Percentiles rank a stretch among this genome's conserved stretches.
Conservation (phyloP, 148 eudicot genomes). For the Silene conica region DNA sequence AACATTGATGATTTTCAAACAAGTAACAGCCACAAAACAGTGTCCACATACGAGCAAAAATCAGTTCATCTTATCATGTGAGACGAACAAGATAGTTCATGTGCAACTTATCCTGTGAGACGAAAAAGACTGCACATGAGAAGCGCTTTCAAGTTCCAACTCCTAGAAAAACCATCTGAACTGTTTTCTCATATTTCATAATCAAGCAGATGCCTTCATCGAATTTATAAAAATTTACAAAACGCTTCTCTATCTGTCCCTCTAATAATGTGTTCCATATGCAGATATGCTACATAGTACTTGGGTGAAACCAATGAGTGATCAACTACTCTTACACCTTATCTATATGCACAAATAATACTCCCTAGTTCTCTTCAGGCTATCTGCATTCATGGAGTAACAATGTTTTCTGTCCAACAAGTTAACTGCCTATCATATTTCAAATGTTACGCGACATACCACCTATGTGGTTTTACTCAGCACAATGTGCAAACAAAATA, state of each 20-base stretch:
- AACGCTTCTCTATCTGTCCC: too few species aligned
- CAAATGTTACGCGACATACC: not conserved
- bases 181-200: too few species aligned
- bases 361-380: slow-evolving; percentile 4
- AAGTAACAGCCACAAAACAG: not conserved
- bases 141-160: too few species aligned
- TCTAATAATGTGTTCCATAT: too few species aligned
- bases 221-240: too few species aligned
- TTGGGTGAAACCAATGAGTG: too few species aligned
- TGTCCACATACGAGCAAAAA: not conserved
- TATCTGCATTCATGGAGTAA: not conserved
- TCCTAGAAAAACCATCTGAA: too few species aligned
- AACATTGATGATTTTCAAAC: not conserved
- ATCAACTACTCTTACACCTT: not conserved
- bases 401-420: not conserved
- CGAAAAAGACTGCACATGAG: not conserved
- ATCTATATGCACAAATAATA: not conserved
- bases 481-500: not conserved
- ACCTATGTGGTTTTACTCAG: not conserved
- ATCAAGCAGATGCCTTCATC: too few species aligned
- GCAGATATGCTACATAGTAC: too few species aligned
- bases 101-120: not conserved
- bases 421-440: not conserved
- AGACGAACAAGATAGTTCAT: not conserved
- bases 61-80: not conserved